phyloP scores from a whole-genome alignment of 2,329 filamentous ascomycete genomes.

The Xylariales sp. region DNA sequence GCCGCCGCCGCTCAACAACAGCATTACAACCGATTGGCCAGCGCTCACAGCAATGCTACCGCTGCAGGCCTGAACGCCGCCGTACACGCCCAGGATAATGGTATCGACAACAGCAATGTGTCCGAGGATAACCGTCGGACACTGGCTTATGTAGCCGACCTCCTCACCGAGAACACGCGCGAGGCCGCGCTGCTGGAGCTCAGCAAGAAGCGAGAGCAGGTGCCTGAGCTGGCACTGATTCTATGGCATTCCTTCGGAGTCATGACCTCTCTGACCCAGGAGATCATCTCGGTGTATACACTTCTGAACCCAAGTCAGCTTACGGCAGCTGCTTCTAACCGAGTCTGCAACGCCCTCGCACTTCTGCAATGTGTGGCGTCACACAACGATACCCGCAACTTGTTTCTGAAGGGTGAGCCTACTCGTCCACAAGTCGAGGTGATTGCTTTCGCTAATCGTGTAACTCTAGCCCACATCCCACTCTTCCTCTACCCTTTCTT shows the following conservation, averaged over 20 bases:
- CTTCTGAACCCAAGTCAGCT: slow-evolving; percentile 94
- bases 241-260: slow-evolving; percentile 99
- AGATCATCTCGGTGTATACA: slow-evolving; percentile 98
- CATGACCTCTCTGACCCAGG: slow-evolving; percentile 95
- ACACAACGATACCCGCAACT: slow-evolving; percentile 89
- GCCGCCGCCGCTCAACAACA: slow-evolving; percentile 51
- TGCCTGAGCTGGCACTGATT: slow-evolving; percentile 91
- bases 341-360: slow-evolving; percentile 94
- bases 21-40: slow-evolving; percentile 71
- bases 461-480: slow-evolving; percentile 77
- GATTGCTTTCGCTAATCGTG: slow-evolving; percentile 11
- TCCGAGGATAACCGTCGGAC: slow-evolving; percentile 90
- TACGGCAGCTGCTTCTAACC: slow-evolving; percentile 93
- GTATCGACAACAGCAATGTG: slow-evolving; percentile 56
- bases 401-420: slow-evolving; percentile 82
- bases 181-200: slow-evolving; percentile 91
- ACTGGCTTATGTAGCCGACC: slow-evolving; percentile 87
- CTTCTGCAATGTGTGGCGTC: slow-evolving; percentile 95
- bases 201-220: slow-evolving; percentile 98
- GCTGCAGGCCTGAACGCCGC: slow-evolving; percentile 33
- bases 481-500: slow-evolving; percentile 97
- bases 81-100: slow-evolving; percentile 48
- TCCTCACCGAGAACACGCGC: slow-evolving; percentile 80
- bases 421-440: neutral
- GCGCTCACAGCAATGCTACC: slow-evolving; percentile 52